Conservation (phyloP, 2,329 filamentous ascomycete species). For the Hymenoscyphus linearis region DNA sequence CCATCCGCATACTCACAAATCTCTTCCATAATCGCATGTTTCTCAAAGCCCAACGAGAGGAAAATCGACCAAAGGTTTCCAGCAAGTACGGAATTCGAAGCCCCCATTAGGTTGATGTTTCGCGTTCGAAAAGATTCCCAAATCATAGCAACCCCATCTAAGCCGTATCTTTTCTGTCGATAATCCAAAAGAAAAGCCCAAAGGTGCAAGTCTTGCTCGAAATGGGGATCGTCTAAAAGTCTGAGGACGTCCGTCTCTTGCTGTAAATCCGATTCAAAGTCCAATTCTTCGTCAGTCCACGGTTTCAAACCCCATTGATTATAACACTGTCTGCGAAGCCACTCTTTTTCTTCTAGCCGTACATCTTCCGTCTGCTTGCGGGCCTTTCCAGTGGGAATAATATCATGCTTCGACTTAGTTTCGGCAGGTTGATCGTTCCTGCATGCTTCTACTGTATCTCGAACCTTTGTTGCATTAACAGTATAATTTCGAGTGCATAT, state of each 20-base stretch:
- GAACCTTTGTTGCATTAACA: background rate
- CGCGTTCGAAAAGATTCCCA: conserved; percentile 38
- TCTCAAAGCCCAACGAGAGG: conserved; percentile 33
- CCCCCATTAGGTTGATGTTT: conserved; percentile 33
- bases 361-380: background rate
- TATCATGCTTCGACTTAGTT: background rate
- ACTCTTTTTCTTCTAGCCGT: background rate
- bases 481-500: background rate
- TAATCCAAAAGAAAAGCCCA: conserved; percentile 40
- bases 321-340: background rate
- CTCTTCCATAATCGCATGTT: conserved; percentile 32
- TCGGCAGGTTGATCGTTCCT: background rate
- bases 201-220: conserved; percentile 30
- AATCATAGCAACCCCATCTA: conserved; percentile 36
- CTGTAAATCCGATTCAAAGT: conserved; percentile 31
- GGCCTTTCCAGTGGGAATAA: background rate
- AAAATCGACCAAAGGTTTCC: conserved; percentile 42
- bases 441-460: background rate
- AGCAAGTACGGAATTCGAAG: conserved; percentile 35
- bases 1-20: conserved; percentile 38
- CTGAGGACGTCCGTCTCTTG: conserved; percentile 13
- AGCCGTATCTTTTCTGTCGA: conserved; percentile 37
- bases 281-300: conserved; percentile 21
- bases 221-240: conserved; percentile 31
- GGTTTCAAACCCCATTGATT: conserved; percentile 15